A percentile compares a stretch with the other conserved stretches of the same genome.
These are phyloP conservation scores for Pseudognaphalium luteoalbum DNA, from an alignment of 129 eudicot genomes.

Conservation along the genomic window DNA sequence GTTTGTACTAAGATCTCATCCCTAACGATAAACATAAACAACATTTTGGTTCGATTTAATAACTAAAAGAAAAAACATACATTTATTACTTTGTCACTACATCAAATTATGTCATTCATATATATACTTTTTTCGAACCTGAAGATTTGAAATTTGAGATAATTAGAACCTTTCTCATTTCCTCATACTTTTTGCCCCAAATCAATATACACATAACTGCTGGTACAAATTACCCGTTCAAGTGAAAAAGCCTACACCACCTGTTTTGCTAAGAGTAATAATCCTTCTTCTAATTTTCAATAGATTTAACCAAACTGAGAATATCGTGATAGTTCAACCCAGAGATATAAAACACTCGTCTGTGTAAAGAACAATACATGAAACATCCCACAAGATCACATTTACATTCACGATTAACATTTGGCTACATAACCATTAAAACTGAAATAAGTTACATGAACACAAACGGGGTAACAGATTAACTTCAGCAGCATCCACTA, in stretches of 20 bases:
- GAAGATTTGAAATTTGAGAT: too few relatives aligned
- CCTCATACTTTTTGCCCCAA: too few relatives aligned
- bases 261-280: neutral
- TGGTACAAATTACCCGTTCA: neutral
- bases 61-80: too few relatives aligned
- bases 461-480: constrained; percentile 10
- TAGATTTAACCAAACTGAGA: neutral
- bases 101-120: too few relatives aligned
- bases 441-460: neutral
- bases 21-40: too few relatives aligned
- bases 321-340: constrained; percentile 4
- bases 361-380: neutral
- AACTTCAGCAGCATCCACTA: constrained; percentile 66
- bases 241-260: neutral
- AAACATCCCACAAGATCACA: constrained; percentile 13
- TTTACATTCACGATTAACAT: constrained; percentile 21
- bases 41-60: too few relatives aligned
- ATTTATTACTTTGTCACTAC: too few relatives aligned
- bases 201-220: neutral
- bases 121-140: too few relatives aligned
- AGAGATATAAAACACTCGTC: neutral
- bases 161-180: too few relatives aligned
- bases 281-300: neutral
- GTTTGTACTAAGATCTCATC: too few relatives aligned
- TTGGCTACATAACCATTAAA: constrained; percentile 2